A percentile compares a stretch with the other conserved stretches of the same genome.
Evolutionary conservation across 164 flowering plant genomes (phyloP).

Genomic region (Dillenia suffruticosa): DNA sequence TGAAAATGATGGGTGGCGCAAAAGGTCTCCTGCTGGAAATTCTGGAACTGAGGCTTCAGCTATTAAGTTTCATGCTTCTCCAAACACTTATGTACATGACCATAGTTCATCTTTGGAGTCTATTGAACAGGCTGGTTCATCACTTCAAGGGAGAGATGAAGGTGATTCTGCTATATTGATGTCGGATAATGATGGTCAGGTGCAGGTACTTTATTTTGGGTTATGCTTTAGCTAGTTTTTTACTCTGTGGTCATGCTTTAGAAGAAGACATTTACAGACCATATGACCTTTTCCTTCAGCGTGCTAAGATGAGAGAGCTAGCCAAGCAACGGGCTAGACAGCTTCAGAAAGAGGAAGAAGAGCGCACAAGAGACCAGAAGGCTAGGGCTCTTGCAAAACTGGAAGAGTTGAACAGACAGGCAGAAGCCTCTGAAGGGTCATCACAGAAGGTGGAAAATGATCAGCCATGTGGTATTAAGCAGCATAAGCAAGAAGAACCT

Average conservation of each 20-base stretch:
- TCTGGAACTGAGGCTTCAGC: constrained; percentile 12
- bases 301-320: constrained; percentile 76
- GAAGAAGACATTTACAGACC: too few species aligned
- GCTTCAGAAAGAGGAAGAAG: constrained; percentile 90
- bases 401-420: constrained; percentile 83
- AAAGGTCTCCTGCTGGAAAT: constrained; percentile 30
- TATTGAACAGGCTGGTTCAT: constrained; percentile 21
- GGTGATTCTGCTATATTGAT: constrained; percentile 28
- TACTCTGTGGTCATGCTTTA: too few species aligned
- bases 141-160: constrained; percentile 30
- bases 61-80: constrained; percentile 23
- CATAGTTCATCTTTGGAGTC: constrained; percentile 15
- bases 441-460: constrained; percentile 31
- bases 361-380: constrained; percentile 75
- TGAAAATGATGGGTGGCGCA: constrained; percentile 65
- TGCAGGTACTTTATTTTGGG: constrained; percentile 32
- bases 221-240: too few species aligned
- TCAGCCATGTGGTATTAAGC: constrained; percentile 10
- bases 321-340: constrained; percentile 77
- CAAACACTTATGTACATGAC: constrained; percentile 23
- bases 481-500: constrained; percentile 35
- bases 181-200: constrained; percentile 46
- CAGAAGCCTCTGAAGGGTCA: constrained; percentile 34
- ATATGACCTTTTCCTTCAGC: constrained; percentile 38
- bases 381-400: constrained; percentile 93